These are phyloP conservation scores for Penicillium turbatum DNA, from an alignment of 495 filamentous ascomycete species.

Conservation along the genomic window DNA sequence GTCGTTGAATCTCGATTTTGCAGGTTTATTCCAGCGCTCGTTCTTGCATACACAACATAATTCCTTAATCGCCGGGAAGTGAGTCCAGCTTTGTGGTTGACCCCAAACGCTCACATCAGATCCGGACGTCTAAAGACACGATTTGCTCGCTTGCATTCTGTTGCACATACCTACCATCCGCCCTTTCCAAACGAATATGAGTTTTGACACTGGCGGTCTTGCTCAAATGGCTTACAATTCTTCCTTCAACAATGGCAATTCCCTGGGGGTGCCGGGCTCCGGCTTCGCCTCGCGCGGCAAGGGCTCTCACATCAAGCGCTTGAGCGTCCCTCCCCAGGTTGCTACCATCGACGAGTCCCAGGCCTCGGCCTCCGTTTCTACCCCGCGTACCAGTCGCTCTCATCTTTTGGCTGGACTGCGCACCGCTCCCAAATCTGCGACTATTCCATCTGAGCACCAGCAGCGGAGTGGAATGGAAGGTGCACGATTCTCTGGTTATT, in stretches of 20 bases:
- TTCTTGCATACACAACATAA: conserved; percentile 30
- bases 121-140: conserved; percentile 15
- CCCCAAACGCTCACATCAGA: conserved; percentile 24
- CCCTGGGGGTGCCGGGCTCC: conserved; percentile 67
- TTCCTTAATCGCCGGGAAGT: conserved; percentile 35
- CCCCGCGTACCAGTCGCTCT: conserved; percentile 89
- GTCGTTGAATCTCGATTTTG: conserved; percentile 10
- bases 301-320: conserved; percentile 78
- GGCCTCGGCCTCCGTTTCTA: conserved; percentile 51
- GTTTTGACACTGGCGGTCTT: conserved; percentile 98
- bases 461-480: conserved; percentile 47
- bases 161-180: conserved; percentile 38
- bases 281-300: conserved; percentile 81
- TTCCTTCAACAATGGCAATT: conserved; percentile 57
- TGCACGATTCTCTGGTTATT: conserved; percentile 40
- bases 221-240: conserved; percentile 97
- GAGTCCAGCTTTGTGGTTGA: conserved; percentile 31
- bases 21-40: conserved; percentile 13
- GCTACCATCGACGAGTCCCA: conserved; percentile 62
- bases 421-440: conserved; percentile 86
- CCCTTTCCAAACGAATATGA: conserved; percentile 47
- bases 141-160: conserved; percentile 17
- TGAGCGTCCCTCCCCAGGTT: conserved; percentile 61
- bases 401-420: conserved; percentile 90
- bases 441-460: conserved; percentile 57